A percentile compares a stretch with the other conserved stretches of the same genome.
phyloP scores from a whole-genome alignment of 257 asterid genomes.

The Linaria vulgaris region DNA sequence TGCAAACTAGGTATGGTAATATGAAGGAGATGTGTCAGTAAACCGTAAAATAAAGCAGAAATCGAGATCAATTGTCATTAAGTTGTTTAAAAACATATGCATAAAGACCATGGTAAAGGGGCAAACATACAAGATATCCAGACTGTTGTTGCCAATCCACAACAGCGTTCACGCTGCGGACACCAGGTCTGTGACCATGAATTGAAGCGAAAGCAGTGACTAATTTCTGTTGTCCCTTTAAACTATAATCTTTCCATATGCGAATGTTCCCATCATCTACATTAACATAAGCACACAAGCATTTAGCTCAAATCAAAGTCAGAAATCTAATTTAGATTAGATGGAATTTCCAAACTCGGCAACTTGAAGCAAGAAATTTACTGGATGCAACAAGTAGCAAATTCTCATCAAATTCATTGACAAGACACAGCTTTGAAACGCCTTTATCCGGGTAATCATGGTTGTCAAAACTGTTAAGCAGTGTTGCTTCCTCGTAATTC shows the following conservation, averaged over 20 bases:
- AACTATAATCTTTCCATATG: slow-evolving; percentile 85
- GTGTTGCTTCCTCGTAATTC: slow-evolving; percentile 66
- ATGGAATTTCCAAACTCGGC: neutral
- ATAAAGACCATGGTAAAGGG: neutral
- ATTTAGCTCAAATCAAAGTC: slow-evolving; percentile 17
- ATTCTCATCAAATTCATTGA: slow-evolving; percentile 88
- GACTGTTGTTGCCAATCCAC: slow-evolving; percentile 99
- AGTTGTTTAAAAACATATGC: neutral
- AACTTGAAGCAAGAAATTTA: slow-evolving; percentile 38
- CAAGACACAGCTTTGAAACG: slow-evolving; percentile 86
- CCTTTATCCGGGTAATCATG: slow-evolving; percentile 80
- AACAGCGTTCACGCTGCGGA: slow-evolving; percentile 84
- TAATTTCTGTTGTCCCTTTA: slow-evolving; percentile 70
- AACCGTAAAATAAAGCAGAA: slow-evolving; percentile 8
- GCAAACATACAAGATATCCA: slow-evolving; percentile 56
- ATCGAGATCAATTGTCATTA: neutral
- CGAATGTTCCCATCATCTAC: slow-evolving; percentile 91
- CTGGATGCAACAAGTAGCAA: slow-evolving; percentile 99
- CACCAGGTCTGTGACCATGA: slow-evolving; percentile 88
- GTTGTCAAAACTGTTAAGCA: slow-evolving; percentile 86
- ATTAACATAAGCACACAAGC: slow-evolving; percentile 25
- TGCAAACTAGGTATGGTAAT: slow-evolving; percentile 52
- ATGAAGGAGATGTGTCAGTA: slow-evolving; percentile 21
- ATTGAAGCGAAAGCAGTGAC: slow-evolving; percentile 89
- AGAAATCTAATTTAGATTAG: neutral